Evolutionary conservation across 441 rosid genomes (phyloP), one percentile per base, ranked within the genome.

Genomic region (Metrosideros polymorpha): DNA sequence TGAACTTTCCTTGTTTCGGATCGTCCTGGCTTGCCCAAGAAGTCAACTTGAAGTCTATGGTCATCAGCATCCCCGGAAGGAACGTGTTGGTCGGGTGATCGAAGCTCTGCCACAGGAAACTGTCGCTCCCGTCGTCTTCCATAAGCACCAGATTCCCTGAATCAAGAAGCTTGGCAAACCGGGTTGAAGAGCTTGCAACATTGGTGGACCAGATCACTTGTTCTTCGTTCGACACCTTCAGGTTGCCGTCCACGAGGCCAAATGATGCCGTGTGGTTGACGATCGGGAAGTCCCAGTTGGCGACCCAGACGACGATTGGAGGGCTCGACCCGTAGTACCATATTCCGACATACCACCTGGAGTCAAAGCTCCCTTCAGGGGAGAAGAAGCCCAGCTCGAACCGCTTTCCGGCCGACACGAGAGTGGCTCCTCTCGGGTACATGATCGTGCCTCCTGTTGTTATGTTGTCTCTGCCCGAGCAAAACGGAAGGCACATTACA

Each of bases 211-310:
- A 4, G 10, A 61, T 61, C 10, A 6, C 0, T 30, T 4, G 6
- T 30, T 0, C 0, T 29, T 61, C 42, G 5, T 15, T 3, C 1
- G 0, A 30, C 39, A 61, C 0, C 22, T 30, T 8, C 75, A 30
- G 75, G 10, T 30, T 61, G 32, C 75, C 75, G 2, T 30, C 22
- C 75, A 14, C 6, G 0, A 61, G 75, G 24, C 75, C 1, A 0
- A 61, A 61, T 0, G 42, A 61, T 0, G 24, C 39, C 0, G 0
- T 30, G 12, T 0, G 10, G 75, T 39, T 0, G 12, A 0, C 4
- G 5, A 29, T 2, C 12, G 12, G 75, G 12, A 15, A 0, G 0
- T 61, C 75, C 5, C 75, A 39, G 0, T 17, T 15, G 1, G 75
- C 75, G 24, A 30, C 22, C 75, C 75, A 61, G 4, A 61, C 24